phyloP scores from a whole-genome alignment of 2,329 filamentous ascomycete genomes.

The Fusarium sp. region DNA sequence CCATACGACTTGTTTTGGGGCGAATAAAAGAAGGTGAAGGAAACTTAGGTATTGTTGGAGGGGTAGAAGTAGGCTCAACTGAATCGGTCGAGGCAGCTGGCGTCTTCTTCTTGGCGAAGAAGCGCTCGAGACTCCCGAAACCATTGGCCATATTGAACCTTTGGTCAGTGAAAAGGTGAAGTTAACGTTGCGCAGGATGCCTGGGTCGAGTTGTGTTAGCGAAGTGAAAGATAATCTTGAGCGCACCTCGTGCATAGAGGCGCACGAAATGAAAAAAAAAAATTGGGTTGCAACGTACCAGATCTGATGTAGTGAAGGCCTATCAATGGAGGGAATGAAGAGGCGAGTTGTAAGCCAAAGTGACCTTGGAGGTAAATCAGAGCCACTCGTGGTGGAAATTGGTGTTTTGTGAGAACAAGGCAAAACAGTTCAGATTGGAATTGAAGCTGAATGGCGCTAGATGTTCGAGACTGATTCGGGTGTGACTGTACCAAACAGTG shows the following conservation, averaged over 20 bases:
- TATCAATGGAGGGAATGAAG: constrained; percentile 12
- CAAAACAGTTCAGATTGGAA: constrained; percentile 24
- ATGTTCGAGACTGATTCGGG: constrained; percentile 9
- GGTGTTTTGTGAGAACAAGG: constrained; percentile 28
- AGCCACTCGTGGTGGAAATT: constrained; percentile 27
- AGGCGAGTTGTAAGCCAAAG: constrained; percentile 22
- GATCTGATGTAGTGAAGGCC: constrained; percentile 2
- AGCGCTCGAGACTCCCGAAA: constrained; percentile 62
- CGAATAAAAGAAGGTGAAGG: constrained; percentile 67
- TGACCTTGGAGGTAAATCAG: constrained; percentile 38
- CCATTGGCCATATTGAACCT: constrained; percentile 57
- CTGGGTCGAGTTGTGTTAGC: constrained; percentile 42
- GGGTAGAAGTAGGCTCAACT: constrained; percentile 36
- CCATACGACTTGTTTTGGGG: constrained; percentile 66
- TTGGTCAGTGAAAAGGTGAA: constrained; percentile 45
- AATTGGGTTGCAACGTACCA: constrained; percentile 37
- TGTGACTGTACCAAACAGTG: constrained; percentile 42
- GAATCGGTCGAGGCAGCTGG: constrained; percentile 42
- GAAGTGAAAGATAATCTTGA: constrained; percentile 19
- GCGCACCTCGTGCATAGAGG: constrained; percentile 15
- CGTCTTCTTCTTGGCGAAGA: constrained; percentile 61
- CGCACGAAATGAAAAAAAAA: constrained; percentile 15
- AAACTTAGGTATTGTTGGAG: constrained; percentile 54
- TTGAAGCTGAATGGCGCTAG: constrained; percentile 26
- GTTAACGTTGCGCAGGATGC: constrained; percentile 40